Evolutionary conservation across 2,329 filamentous ascomycete genomes (phyloP).

Genomic region (Colletotrichum sp.): DNA sequence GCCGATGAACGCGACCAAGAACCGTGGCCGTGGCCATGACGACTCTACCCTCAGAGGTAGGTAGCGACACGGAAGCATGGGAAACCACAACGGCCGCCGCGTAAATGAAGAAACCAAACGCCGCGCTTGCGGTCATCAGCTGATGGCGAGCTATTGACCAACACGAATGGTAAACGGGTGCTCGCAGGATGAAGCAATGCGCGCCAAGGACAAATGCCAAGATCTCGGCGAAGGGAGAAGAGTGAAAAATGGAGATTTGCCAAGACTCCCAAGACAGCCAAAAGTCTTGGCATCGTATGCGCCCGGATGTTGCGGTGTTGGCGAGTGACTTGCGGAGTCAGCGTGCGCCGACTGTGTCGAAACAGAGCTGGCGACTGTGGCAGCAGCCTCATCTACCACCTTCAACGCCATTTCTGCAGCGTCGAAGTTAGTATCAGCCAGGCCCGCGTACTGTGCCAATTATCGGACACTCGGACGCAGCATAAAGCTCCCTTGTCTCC

Average conservation of each 20-base stretch:
- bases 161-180: conserved; percentile 10
- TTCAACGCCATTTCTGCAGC: rapidly evolving
- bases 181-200: conserved; percentile 17
- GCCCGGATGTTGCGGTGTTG: conserved; percentile 21
- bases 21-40: not conserved
- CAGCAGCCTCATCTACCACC: not conserved
- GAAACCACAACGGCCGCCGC: not conserved
- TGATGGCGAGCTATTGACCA: conserved; percentile 15
- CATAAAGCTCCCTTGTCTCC: not conserved
- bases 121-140: conserved; percentile 14
- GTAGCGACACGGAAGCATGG: not conserved
- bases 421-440: not conserved
- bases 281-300: conserved; percentile 22
- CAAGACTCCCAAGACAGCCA: conserved; percentile 21
- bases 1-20: not conserved
- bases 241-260: conserved; percentile 19
- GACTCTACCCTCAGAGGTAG: not conserved
- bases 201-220: conserved; percentile 17
- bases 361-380: not conserved
- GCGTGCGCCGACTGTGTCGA: not conserved
- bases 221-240: conserved; percentile 13
- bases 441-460: not conserved
- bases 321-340: not conserved
- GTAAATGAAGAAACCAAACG: not conserved
- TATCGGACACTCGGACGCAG: not conserved